These are phyloP conservation scores for Candida arabinofermentans DNA, from an alignment of 805 yeast species.

Conservation along the genomic window DNA sequence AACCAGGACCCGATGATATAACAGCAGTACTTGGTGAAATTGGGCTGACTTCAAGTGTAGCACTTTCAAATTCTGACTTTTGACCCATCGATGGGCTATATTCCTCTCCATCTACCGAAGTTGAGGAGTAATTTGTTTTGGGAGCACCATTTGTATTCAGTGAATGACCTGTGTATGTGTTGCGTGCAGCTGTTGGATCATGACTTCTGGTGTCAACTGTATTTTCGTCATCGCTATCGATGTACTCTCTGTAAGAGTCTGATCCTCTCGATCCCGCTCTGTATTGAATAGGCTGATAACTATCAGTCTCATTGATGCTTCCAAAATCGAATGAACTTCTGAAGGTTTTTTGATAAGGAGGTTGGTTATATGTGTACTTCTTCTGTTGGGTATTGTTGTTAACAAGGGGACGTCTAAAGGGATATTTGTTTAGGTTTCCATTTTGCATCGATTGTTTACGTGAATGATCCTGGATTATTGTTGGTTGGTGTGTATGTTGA, in stretches of 20 bases:
- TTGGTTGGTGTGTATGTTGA: neutral
- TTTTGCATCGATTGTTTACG: neutral
- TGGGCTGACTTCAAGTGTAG: neutral
- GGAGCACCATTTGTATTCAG: conserved; percentile 23
- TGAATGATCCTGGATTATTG: conserved; percentile 5
- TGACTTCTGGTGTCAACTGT: conserved; percentile 3
- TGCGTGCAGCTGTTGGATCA: conserved; percentile 22
- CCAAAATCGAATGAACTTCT: conserved; percentile 16
- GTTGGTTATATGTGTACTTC: conserved; percentile 15
- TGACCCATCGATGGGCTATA: conserved; percentile 12
- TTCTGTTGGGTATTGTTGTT: neutral
- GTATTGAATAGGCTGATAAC: conserved; percentile 4
- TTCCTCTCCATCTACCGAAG: conserved; percentile 27
- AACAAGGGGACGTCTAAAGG: conserved; percentile 8
- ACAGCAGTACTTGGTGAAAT: conserved; percentile 2
- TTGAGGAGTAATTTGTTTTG: conserved; percentile 26
- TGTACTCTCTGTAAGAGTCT: conserved; percentile 9
- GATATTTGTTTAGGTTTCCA: conserved; percentile 8
- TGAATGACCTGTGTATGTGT: conserved; percentile 24
- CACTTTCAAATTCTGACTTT: neutral
- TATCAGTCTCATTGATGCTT: conserved; percentile 4
- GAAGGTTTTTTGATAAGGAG: conserved; percentile 10
- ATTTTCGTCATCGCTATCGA: conserved; percentile 16
- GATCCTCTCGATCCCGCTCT: conserved; percentile 6
- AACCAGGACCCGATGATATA: conserved; percentile 10